A percentile compares a stretch with the other conserved stretches of the same genome.
phyloP scores from a whole-genome alignment of 305 asterid genomes.

The Fraxinus sp. region DNA sequence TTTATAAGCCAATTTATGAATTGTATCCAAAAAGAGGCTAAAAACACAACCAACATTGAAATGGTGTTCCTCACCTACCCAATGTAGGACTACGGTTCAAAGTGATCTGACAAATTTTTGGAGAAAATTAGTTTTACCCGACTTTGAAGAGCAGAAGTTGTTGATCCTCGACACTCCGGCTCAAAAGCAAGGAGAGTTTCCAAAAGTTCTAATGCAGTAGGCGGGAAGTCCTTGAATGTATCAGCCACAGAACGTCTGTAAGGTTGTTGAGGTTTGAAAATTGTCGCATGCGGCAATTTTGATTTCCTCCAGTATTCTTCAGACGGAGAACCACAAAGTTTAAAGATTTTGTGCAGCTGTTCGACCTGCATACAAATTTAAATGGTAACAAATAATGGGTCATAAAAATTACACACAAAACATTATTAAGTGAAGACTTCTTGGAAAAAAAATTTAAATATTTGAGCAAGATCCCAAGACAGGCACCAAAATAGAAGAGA shows the following conservation, averaged over 20 bases:
- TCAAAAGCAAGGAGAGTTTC: conserved; percentile 81
- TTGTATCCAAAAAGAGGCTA: not conserved
- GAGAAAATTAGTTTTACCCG: conserved; percentile 48
- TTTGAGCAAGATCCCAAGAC: not conserved
- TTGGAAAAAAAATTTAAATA: not conserved
- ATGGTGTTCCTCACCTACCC: not conserved
- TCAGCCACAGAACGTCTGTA: conserved; percentile 62
- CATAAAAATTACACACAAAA: not conserved
- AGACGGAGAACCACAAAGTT: conserved; percentile 79
- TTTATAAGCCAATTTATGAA: not conserved
- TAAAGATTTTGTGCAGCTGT: conserved; percentile 79
- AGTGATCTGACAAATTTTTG: not conserved
- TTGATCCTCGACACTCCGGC: conserved; percentile 64
- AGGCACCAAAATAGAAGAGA: not conserved
- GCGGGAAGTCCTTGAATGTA: conserved; percentile 68
- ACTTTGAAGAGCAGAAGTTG: conserved; percentile 66
- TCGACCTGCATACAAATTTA: conserved; percentile 58
- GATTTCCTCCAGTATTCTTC: conserved; percentile 81
- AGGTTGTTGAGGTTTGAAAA: conserved; percentile 80
- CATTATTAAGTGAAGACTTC: not conserved
- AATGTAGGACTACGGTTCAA: not conserved
- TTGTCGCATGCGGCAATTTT: conserved; percentile 71
- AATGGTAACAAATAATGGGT: not conserved
- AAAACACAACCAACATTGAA: not conserved
- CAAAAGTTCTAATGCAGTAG: conserved; percentile 54